Evolutionary conservation across 2,329 filamentous ascomycete genomes (phyloP).

Genomic region (Penicillium sp.): DNA sequence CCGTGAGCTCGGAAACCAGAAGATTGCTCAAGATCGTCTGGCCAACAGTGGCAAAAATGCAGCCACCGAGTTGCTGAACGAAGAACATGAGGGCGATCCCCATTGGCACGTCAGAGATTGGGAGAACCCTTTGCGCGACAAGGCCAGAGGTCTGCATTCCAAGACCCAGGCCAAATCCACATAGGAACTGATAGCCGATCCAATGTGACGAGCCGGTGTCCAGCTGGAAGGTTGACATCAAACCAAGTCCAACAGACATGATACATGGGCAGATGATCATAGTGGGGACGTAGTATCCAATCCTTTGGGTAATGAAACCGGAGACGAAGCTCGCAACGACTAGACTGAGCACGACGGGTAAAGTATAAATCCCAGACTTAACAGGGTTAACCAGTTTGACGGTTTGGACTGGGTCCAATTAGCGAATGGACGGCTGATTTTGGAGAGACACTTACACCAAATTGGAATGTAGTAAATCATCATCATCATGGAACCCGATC

Average conservation of each 20-base stretch:
- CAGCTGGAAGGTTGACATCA: constrained; percentile 7
- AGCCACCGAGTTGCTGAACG: constrained; percentile 23
- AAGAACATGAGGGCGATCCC: constrained; percentile 28
- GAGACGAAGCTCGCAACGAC: neutral
- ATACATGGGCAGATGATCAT: neutral
- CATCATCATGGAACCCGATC: constrained; percentile 40
- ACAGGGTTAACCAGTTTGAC: neutral
- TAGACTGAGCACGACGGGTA: neutral
- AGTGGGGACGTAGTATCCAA: neutral
- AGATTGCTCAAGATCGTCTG: constrained; percentile 24
- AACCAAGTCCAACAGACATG: neutral
- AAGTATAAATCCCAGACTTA: neutral
- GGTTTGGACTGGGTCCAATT: neutral
- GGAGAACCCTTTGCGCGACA: constrained; percentile 25
- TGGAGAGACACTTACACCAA: constrained; percentile 25
- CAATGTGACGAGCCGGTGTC: constrained; percentile 18
- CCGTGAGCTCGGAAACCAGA: constrained; percentile 2
- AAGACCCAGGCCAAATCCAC: constrained; percentile 30
- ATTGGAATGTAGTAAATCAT: constrained; percentile 45
- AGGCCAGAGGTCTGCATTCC: constrained; percentile 28
- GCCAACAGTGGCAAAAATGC: constrained; percentile 24
- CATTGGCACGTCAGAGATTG: constrained; percentile 27
- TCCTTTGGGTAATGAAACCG: neutral
- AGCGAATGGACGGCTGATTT: neutral
- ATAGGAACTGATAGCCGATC: constrained; percentile 35